phyloP scores from a whole-genome alignment of 176 grass and related monocot species.

The Dactylis glomerata region DNA sequence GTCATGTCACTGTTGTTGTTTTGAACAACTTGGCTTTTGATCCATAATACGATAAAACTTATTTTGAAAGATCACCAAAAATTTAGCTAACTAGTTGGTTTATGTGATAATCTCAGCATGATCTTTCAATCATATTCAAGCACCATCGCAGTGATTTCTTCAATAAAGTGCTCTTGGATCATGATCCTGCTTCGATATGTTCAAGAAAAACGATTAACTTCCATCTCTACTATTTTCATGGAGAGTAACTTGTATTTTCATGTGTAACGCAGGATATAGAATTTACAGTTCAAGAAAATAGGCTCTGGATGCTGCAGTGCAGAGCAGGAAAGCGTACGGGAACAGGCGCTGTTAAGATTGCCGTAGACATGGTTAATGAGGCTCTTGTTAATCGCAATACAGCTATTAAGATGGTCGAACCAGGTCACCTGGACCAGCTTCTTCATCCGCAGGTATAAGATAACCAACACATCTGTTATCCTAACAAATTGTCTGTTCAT shows the following conservation, averaged over 20 bases:
- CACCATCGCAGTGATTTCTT: not conserved
- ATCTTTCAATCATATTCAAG: not conserved
- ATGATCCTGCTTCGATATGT: not conserved
- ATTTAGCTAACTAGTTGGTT: not conserved
- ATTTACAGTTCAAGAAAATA: constrained; percentile 96
- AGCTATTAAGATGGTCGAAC: constrained; percentile 94
- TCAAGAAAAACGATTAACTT: not conserved
- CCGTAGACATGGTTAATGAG: constrained; percentile 87
- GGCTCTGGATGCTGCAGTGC: constrained; percentile 99
- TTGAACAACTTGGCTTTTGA: not conserved
- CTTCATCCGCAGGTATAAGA: constrained; percentile 93
- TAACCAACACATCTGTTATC: not conserved
- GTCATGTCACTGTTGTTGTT: not conserved
- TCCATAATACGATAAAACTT: not conserved
- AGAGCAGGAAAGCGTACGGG: constrained; percentile 92
- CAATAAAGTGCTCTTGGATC: not conserved
- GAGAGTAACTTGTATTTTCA: not conserved
- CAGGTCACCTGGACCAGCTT: constrained; percentile 94
- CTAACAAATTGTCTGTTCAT: not conserved
- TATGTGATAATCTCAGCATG: not conserved
- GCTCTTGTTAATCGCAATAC: constrained; percentile 55
- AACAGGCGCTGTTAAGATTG: constrained; percentile 83
- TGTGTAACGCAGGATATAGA: constrained; percentile 76
- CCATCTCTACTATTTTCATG: not conserved
- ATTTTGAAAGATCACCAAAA: not conserved